Evolutionary conservation across 2,329 filamentous ascomycete species (phyloP).

Genomic region (Apiospora rasikravindrae): DNA sequence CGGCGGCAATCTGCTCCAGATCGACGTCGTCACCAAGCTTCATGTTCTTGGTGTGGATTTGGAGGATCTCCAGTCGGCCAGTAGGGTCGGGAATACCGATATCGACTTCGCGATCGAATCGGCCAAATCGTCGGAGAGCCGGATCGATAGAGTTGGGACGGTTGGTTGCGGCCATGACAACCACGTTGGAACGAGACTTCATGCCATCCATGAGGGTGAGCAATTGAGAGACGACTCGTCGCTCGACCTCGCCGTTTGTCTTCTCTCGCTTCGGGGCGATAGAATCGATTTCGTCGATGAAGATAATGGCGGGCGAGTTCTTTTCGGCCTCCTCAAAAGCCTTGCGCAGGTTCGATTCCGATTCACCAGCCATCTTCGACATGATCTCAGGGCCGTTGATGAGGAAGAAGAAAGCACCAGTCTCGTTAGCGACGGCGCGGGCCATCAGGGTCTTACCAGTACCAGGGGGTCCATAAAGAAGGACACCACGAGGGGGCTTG

Average conservation of each 20-base stretch:
- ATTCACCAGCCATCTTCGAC: constrained; percentile 99
- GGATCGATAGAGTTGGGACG: constrained; percentile 98
- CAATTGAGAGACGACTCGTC: constrained; percentile 96
- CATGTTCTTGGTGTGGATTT: constrained; percentile 99
- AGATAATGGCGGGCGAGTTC: constrained; percentile 99
- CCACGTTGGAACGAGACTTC: constrained; percentile 98
- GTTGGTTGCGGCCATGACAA: constrained; percentile 99
- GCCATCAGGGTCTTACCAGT: constrained; percentile 99
- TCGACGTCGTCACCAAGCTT: constrained; percentile 97
- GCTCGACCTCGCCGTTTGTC: constrained; percentile 98
- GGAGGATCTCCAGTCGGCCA: constrained; percentile 96
- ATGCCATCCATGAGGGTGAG: constrained; percentile 98
- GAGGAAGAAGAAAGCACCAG: constrained; percentile 98
- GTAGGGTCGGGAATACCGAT: constrained; percentile 98
- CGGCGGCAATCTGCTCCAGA: constrained; percentile 92
- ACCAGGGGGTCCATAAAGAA: constrained; percentile 95
- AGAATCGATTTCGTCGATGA: constrained; percentile 99
- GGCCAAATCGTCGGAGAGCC: constrained; percentile 94
- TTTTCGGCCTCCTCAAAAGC: constrained; percentile 99
- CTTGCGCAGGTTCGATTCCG: constrained; percentile 96
- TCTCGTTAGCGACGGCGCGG: constrained; percentile 97
- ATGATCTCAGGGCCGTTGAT: constrained; percentile 99
- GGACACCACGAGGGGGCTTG: constrained; percentile 97
- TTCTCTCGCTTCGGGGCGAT: constrained; percentile 99
- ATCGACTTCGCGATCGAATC: constrained; percentile 98